phyloP scores from a whole-genome alignment of 2,329 filamentous ascomycete species.

The Xylariaceae sp. region DNA sequence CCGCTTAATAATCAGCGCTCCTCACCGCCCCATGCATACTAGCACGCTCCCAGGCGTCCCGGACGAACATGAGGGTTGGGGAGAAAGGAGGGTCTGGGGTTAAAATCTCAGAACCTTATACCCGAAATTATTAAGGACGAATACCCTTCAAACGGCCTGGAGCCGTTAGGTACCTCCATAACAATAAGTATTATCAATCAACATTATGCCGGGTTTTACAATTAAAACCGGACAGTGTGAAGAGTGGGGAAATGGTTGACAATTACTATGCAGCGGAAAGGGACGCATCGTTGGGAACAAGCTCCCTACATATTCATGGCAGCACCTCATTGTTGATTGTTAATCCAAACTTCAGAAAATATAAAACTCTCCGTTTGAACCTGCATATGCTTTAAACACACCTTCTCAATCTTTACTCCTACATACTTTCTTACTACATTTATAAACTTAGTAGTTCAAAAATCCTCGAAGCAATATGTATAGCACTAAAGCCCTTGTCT shows the following conservation, averaged over 20 bases:
- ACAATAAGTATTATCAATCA: background rate
- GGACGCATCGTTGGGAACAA: too few species aligned
- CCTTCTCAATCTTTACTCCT: background rate
- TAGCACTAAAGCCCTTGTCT: constrained; percentile 9
- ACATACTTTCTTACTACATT: background rate
- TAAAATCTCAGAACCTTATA: background rate
- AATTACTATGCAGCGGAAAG: too few species aligned
- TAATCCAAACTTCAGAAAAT: background rate
- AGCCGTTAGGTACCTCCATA: background rate
- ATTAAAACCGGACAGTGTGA: too few species aligned
- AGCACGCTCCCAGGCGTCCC: background rate
- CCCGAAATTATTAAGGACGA: background rate
- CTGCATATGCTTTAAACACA: background rate
- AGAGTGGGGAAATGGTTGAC: too few species aligned
- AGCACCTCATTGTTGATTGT: too few species aligned
- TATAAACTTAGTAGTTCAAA: background rate
- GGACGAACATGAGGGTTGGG: background rate
- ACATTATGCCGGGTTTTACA: too few species aligned
- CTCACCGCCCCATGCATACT: background rate
- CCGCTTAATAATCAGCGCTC: background rate
- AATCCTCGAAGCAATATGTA: constrained; percentile 15
- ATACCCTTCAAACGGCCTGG: background rate
- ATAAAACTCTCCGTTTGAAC: constrained; percentile 3
- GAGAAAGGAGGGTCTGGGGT: background rate
- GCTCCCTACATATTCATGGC: too few species aligned